These are phyloP conservation scores for Salix purpurea DNA, from an alignment of 345 rosid genomes.

Conservation along the genomic window DNA sequence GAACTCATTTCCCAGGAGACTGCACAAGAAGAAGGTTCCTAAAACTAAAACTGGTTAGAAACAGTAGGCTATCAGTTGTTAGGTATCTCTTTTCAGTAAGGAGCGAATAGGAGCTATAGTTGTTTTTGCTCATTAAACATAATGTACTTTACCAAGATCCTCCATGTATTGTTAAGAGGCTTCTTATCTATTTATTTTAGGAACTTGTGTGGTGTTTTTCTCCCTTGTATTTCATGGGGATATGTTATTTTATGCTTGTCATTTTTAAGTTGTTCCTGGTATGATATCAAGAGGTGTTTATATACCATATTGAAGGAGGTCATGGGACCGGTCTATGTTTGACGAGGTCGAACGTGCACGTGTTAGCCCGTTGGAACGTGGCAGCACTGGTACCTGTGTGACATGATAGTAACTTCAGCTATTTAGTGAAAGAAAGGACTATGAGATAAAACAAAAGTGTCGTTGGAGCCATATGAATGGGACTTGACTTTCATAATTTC, in stretches of 20 bases:
- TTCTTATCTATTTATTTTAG: background rate
- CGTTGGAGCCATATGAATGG: background rate
- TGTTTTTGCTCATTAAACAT: background rate
- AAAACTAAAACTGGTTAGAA: conserved; percentile 15
- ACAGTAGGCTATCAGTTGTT: background rate
- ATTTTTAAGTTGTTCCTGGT: no score
- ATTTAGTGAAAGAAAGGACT: background rate
- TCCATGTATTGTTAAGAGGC: background rate
- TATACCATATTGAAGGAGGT: background rate
- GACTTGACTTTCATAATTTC: background rate
- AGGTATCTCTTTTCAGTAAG: background rate
- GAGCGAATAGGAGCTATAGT: background rate
- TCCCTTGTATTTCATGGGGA: background rate
- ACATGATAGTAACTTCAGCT: background rate
- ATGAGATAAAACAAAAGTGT: no score
- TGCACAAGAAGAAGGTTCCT: conserved; percentile 13
- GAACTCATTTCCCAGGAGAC: conserved; percentile 19
- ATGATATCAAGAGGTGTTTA: background rate
- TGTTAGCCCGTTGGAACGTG: background rate
- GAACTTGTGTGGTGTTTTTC: background rate
- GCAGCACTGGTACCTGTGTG: background rate
- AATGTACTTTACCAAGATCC: background rate
- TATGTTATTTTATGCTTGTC: no score
- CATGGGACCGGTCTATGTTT: background rate
- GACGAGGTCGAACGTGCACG: background rate